phyloP scores from a whole-genome alignment of 108 stramenopile genomes.

The Cyclotella atomus region DNA sequence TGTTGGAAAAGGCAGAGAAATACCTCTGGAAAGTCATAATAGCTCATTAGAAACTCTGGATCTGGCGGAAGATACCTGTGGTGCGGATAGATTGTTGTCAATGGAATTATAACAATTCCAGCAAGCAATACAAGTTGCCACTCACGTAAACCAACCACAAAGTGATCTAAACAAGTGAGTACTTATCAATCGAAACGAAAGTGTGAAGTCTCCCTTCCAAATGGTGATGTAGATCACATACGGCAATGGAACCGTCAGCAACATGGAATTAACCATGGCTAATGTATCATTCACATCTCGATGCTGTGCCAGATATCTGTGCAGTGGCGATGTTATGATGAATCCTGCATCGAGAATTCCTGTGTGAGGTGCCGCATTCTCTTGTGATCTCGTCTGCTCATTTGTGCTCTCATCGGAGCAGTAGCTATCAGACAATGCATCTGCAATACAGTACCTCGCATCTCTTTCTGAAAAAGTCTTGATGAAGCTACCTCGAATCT shows the following conservation, averaged over 20 bases:
- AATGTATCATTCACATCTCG: conserved; percentile 34
- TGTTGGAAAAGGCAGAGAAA: conserved; percentile 32
- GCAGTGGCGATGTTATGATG: conserved; percentile 22
- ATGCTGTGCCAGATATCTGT: conserved; percentile 20
- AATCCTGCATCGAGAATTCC: conserved; percentile 48
- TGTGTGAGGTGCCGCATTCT: neutral
- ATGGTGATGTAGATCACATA: conserved; percentile 35
- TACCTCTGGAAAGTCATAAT: conserved; percentile 53
- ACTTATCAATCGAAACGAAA: conserved; percentile 32
- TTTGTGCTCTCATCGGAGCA: neutral
- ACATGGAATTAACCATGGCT: conserved; percentile 33
- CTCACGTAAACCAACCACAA: conserved; percentile 53
- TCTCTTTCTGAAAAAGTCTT: neutral
- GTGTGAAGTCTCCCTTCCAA: conserved; percentile 42
- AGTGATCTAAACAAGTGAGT: conserved; percentile 33
- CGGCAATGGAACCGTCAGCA: conserved; percentile 12
- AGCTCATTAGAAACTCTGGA: conserved; percentile 26
- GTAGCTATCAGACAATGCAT: neutral
- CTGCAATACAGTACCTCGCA: neutral
- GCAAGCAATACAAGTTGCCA: neutral
- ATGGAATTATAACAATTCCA: no score
- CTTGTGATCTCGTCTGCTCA: no score
- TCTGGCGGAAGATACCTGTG: conserved; percentile 46
- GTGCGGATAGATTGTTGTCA: no score
- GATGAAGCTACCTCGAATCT: conserved; percentile 1